Conservation (phyloP, 2,329 filamentous ascomycete species). For the Xylariomycetidae sp. region DNA sequence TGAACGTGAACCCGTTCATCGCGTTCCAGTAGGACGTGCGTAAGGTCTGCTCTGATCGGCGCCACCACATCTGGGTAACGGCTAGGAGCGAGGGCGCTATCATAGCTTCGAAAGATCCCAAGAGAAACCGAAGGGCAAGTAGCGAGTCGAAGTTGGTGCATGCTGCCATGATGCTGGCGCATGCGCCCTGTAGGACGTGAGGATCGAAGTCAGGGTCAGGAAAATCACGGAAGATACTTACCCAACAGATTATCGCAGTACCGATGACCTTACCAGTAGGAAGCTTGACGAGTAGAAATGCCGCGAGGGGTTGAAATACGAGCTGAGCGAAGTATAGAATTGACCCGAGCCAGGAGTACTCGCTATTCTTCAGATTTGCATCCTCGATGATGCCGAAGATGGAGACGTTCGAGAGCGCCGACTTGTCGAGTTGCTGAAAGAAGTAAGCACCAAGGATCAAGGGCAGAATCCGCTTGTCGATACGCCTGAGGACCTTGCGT, state of each 20-base stretch:
- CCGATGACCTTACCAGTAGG: slow-evolving; percentile 52
- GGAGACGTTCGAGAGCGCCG: slow-evolving; percentile 39
- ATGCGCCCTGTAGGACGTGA: slow-evolving; percentile 30
- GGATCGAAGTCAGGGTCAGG: too few relatives aligned
- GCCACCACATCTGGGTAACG: slow-evolving; percentile 52
- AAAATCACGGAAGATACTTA: too few relatives aligned
- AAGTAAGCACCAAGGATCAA: slow-evolving; percentile 52
- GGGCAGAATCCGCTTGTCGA: slow-evolving; percentile 46
- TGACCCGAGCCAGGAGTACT: slow-evolving; percentile 57
- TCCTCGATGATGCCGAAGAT: slow-evolving; percentile 46
- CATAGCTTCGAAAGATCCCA: slow-evolving; percentile 43
- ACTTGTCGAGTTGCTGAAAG: slow-evolving; percentile 53
- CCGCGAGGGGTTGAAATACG: slow-evolving; percentile 51
- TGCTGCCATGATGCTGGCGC: slow-evolving; percentile 46
- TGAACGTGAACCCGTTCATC: slow-evolving; percentile 51
- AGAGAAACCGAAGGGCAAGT: slow-evolving; percentile 38
- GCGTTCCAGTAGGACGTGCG: slow-evolving; percentile 47
- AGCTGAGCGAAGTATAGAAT: slow-evolving; percentile 58
- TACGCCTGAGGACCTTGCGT: slow-evolving; percentile 37
- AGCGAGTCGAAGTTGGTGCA: slow-evolving; percentile 43
- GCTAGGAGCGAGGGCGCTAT: slow-evolving; percentile 48
- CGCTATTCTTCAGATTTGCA: slow-evolving; percentile 39
- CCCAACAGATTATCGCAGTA: slow-evolving; percentile 48
- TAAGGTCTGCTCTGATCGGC: slow-evolving; percentile 46
- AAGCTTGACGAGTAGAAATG: slow-evolving; percentile 46